Base-by-base conservation (phyloP, 78 protist species). In the Dictyostelium brefeldianum region DNA sequence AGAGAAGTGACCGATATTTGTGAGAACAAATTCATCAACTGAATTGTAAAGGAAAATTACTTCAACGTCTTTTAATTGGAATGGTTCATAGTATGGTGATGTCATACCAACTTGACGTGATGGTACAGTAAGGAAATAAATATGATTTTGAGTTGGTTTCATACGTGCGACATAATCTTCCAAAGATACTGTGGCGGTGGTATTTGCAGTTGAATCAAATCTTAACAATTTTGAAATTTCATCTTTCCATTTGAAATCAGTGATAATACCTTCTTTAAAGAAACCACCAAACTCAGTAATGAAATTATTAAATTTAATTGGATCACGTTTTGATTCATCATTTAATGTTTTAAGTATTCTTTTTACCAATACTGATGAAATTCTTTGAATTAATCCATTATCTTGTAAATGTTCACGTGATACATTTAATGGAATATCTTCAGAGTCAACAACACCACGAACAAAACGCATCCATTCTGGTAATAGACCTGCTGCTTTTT, bases 361-460 rank as follows among this genome's bases (percentile, higher is more conserved):
- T 43, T 75, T 43, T 4, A 94, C 80, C 36, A 95, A 71, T 36
- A 94, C 93, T 5, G 48, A 9, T 0, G 59, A 18, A 36, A 97
- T 65, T 43, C 83, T 50, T 59, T 51, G 70, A 89, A 98, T 94
- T 41, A 98, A 80, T 36, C 95, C 92, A 25, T 74, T 77, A 94
- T 98, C 98, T 94, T 98, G 99, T 14, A 89, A 62, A 67, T 62
- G 89, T 92, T 98, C 99, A 36, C 99, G 97, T 20, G 97, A 89
- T 11, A 98, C 90, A 80, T 98, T 98, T 25, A 98, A 92, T 15
- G 99, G 99, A n/a, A 98, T 56, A 57, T 98, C 99, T 77, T 97
- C 98, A 25, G 95, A 80, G 80, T 98, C 99, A 18, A 98, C 98
- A 14, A 96, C 98, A 36, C 98, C 98, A 11, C 91, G 82, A 46